These are phyloP conservation scores for Cercospora beticola DNA, from an alignment of 2,329 filamentous ascomycete species.

Conservation along the genomic window DNA sequence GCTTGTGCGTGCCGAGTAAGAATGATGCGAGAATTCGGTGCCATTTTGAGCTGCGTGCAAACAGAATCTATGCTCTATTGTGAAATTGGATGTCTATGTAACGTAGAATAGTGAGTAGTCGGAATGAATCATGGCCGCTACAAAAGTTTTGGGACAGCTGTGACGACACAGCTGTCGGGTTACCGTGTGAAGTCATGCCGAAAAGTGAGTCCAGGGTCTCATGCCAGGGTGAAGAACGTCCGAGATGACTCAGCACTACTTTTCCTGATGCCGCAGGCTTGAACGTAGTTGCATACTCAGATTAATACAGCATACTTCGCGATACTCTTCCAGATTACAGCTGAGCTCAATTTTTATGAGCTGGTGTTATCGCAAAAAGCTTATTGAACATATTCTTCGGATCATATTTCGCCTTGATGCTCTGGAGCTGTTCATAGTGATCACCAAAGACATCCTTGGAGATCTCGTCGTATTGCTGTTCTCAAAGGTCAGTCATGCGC, in stretches of 20 bases:
- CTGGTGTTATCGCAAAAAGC: conserved; percentile 30
- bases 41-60: conserved; percentile 27
- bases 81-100: background rate
- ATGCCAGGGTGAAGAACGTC: background rate
- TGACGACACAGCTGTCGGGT: background rate
- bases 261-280: too few species aligned
- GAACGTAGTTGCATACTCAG: too few species aligned
- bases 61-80: background rate
- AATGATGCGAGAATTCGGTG: conserved; percentile 37
- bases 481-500: conserved; percentile 1
- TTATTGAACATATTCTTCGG: conserved; percentile 50
- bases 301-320: too few species aligned
- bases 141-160: conserved; percentile 1
- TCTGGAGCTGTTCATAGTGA: conserved; percentile 44
- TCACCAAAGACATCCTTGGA: conserved; percentile 46
- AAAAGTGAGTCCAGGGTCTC: background rate
- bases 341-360: background rate
- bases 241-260: background rate
- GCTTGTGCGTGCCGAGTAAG: conserved; percentile 38
- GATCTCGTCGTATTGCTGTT: conserved; percentile 34
- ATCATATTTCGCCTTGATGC: conserved; percentile 50
- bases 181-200: background rate
- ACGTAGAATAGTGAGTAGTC: background rate
- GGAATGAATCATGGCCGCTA: background rate
- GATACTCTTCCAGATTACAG: background rate